These are phyloP conservation scores for Saitozyma podzolica DNA, from an alignment of 768 basidiomycete species.

Conservation along the genomic window DNA sequence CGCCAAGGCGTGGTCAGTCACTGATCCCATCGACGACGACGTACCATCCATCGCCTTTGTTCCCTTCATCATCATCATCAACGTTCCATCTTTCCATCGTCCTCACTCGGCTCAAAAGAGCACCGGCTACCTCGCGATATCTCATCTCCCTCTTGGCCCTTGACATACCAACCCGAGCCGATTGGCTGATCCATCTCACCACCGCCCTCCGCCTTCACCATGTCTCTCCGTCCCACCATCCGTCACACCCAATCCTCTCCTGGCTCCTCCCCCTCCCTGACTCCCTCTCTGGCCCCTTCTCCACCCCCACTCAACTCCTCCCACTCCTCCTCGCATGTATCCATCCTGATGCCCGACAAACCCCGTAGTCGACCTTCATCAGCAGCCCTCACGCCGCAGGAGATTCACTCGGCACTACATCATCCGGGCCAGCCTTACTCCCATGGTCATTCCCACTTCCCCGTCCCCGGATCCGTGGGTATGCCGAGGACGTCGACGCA, in stretches of 20 bases:
- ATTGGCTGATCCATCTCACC: neutral
- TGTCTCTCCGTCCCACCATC: conserved; percentile 25
- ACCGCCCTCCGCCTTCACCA: neutral
- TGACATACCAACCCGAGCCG: neutral
- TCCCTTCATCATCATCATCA: no score
- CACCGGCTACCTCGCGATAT: no score
- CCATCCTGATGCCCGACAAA: conserved; percentile 13
- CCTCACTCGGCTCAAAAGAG: no score
- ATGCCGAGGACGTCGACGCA: conserved; percentile 47
- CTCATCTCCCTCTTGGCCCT: no score
- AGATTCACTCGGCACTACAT: conserved; percentile 12
- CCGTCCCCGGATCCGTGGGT: conserved; percentile 8
- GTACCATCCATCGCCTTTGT: no score
- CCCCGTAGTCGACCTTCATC: neutral
- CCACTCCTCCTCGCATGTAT: conserved; percentile 20
- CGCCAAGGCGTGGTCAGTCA: no score
- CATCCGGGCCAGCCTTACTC: neutral
- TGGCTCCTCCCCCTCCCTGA: conserved; percentile 12
- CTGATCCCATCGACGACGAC: no score
- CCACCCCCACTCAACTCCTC: conserved; percentile 14
- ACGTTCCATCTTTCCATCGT: no score
- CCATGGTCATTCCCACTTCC: neutral
- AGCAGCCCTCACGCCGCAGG: conserved; percentile 1
- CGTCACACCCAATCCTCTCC: conserved; percentile 34
- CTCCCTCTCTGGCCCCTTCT: conserved; percentile 11